Conservation (phyloP, 1,284 basidiomycete species). For the Psilocybe mexicana region DNA sequence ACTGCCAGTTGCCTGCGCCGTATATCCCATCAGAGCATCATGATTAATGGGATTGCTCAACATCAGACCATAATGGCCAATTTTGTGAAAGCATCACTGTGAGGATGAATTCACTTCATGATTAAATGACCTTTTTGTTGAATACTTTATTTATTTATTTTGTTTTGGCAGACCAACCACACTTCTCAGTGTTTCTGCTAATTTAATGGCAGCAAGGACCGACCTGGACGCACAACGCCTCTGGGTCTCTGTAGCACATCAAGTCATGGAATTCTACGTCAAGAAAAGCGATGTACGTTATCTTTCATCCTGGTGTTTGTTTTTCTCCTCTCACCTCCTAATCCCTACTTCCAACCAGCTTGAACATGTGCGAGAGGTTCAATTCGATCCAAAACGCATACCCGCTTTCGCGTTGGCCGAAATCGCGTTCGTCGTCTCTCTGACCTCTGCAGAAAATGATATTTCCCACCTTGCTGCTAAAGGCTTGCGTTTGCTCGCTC, state of each 20-base stretch:
- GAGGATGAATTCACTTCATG: constrained; percentile 18
- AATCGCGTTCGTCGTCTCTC: constrained; percentile 67
- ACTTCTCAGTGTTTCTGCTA: constrained; percentile 56
- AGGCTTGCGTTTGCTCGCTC: constrained; percentile 64
- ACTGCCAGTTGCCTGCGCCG: constrained; percentile 43
- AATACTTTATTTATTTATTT: constrained; percentile 11
- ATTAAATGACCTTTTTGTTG: constrained; percentile 2
- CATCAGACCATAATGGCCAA: constrained; percentile 34
- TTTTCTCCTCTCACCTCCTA: constrained; percentile 6
- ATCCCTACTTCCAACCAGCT: constrained; percentile 28
- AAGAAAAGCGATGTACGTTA: constrained; percentile 47
- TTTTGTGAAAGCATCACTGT: constrained; percentile 34
- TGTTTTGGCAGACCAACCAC: constrained; percentile 47
- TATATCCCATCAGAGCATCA: constrained; percentile 46
- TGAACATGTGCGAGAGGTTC: constrained; percentile 47
- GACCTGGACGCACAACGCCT: constrained; percentile 64
- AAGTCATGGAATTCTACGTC: constrained; percentile 58
- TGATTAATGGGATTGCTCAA: constrained; percentile 40
- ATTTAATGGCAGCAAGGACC: constrained; percentile 56
- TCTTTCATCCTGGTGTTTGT: not conserved
- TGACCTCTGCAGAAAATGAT: constrained; percentile 66
- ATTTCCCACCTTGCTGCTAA: constrained; percentile 69
- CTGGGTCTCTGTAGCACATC: constrained; percentile 63
- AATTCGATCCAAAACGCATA: constrained; percentile 50
- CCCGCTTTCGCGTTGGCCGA: constrained; percentile 68